Percentiles rank a stretch among this genome's conserved stretches.
phyloP scores from a whole-genome alignment of 2,329 filamentous ascomycete genomes.

The Phyllosticta paracitricarpa region DNA sequence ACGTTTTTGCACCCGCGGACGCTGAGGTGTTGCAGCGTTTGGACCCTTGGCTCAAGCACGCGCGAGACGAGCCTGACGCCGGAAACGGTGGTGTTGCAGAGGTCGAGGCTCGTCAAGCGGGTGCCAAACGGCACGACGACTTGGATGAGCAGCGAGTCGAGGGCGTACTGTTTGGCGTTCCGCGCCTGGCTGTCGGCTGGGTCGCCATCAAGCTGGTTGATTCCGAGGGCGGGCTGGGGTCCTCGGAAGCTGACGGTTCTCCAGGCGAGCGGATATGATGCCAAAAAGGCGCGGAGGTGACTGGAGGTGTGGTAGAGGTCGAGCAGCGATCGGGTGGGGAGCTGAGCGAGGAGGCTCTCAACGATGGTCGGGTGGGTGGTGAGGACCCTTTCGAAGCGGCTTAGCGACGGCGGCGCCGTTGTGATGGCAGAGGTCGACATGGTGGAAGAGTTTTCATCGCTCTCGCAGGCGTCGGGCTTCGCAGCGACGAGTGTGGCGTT shows the following conservation, averaged over 20 bases:
- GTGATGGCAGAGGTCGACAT: not conserved
- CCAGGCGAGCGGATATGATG: constrained; percentile 51
- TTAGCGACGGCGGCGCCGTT: constrained; percentile 9
- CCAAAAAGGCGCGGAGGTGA: constrained; percentile 45
- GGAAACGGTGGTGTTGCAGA: constrained; percentile 52
- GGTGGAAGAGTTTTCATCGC: not conserved
- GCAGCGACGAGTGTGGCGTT: not conserved
- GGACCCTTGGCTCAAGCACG: constrained; percentile 44
- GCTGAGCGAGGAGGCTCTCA: constrained; percentile 48
- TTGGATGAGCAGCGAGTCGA: constrained; percentile 48
- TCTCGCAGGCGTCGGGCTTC: not conserved
- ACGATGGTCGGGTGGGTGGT: constrained; percentile 48
- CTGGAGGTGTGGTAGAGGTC: constrained; percentile 49
- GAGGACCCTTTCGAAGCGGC: constrained; percentile 44
- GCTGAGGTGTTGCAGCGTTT: constrained; percentile 48
- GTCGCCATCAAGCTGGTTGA: constrained; percentile 26
- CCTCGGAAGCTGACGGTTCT: constrained; percentile 50
- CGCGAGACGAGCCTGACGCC: constrained; percentile 46
- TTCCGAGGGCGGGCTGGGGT: constrained; percentile 28
- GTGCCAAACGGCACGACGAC: constrained; percentile 48
- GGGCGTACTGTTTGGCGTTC: constrained; percentile 47
- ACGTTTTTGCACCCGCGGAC: constrained; percentile 56
- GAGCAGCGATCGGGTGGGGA: constrained; percentile 47
- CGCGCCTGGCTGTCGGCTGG: constrained; percentile 32
- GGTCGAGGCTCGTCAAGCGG: constrained; percentile 46